A percentile compares a stretch with the other conserved stretches of the same genome.
Conservation (phyloP, 176 grass and related monocot genomes). For the Lolium rigidum region DNA sequence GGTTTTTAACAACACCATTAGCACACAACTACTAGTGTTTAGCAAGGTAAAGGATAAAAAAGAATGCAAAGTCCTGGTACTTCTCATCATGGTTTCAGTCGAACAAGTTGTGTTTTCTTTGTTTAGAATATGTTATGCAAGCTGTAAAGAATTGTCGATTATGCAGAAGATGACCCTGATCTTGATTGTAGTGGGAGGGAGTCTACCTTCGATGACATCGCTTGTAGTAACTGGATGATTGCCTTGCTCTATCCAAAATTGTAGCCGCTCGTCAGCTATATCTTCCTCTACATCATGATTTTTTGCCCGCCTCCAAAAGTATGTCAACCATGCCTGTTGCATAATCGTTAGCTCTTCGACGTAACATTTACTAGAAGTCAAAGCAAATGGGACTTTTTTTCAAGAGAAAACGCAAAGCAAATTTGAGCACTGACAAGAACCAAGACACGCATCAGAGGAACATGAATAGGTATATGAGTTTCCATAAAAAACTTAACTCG, state of each 20-base stretch:
- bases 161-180: background rate
- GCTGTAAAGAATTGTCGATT: background rate
- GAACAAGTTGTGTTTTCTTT: background rate
- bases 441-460: background rate
- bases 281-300: slow-evolving; percentile 91
- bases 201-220: slow-evolving; percentile 78
- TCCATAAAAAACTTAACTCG: slow-evolving; percentile 27
- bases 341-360: slow-evolving; percentile 23
- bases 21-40: background rate
- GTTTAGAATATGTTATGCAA: background rate
- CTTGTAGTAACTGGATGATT: slow-evolving; percentile 61
- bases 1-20: background rate
- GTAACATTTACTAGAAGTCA: background rate
- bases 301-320: slow-evolving; percentile 88
- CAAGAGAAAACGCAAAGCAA: too few species aligned
- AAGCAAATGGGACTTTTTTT: too few species aligned
- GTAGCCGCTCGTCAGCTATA: slow-evolving; percentile 91
- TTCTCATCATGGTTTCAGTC: slow-evolving; percentile 4
- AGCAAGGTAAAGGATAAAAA: background rate
- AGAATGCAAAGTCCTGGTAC: background rate
- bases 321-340: slow-evolving; percentile 85
- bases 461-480: background rate
- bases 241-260: slow-evolving; percentile 94
- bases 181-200: background rate
- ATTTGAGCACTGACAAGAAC: background rate